Evolutionary conservation across 441 rosid species (phyloP).

Genomic region (Brassica hybrid): DNA sequence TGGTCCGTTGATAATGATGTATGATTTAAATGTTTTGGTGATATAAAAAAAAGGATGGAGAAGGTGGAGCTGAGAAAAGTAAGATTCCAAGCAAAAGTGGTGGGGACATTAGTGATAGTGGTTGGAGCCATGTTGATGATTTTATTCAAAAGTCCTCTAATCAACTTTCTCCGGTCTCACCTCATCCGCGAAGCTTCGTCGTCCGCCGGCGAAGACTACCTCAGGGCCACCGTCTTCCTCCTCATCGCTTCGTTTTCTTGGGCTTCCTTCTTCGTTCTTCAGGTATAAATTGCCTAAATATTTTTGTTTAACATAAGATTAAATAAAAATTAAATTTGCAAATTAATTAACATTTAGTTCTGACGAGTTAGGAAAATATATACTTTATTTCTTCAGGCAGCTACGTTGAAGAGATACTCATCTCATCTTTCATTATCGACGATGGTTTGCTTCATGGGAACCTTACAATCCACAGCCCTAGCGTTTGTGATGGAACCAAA

Average conservation of each 20-base stretch:
- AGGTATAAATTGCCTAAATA: too few species aligned
- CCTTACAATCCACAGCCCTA: slow-evolving; percentile 76
- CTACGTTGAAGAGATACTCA: slow-evolving; percentile 64
- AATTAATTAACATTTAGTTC: background rate
- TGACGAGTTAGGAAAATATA: slow-evolving; percentile 12
- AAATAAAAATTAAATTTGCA: background rate
- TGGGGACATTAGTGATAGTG: slow-evolving; percentile 80
- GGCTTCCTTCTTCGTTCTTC: slow-evolving; percentile 89
- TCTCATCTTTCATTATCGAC: slow-evolving; percentile 83
- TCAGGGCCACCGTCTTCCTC: slow-evolving; percentile 81
- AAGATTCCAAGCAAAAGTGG: slow-evolving; percentile 79
- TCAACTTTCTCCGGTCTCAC: slow-evolving; percentile 57
- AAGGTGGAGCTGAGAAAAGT: slow-evolving; percentile 74
- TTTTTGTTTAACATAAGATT: background rate
- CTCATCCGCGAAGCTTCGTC: slow-evolving; percentile 40
- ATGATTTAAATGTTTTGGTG: slow-evolving; percentile 22
- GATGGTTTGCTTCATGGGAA: slow-evolving; percentile 76
- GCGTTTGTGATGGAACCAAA: slow-evolving; percentile 83
- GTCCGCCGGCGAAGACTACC: slow-evolving; percentile 53
- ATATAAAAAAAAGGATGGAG: slow-evolving; percentile 72
- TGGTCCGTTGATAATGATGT: slow-evolving; percentile 28
- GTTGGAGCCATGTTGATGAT: slow-evolving; percentile 72
- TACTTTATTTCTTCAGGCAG: slow-evolving; percentile 43
- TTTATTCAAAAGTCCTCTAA: slow-evolving; percentile 54
- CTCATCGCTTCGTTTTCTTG: slow-evolving; percentile 88